A percentile compares a stretch with the other conserved stretches of the same genome.
Evolutionary conservation across 2,329 filamentous ascomycete species (phyloP).

Genomic region (Verticillium nonalfalfae): DNA sequence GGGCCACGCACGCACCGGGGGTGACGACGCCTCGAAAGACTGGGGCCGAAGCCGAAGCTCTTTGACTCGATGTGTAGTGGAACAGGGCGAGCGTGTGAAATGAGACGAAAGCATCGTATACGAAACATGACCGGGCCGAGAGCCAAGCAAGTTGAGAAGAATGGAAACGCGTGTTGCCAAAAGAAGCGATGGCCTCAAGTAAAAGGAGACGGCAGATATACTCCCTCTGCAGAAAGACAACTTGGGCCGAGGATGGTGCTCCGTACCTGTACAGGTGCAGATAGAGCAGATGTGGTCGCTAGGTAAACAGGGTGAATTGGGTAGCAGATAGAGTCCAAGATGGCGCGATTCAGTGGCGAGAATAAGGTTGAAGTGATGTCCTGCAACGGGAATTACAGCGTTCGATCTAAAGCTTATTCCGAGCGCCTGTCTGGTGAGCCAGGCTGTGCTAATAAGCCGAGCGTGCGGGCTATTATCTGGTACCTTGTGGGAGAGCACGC

Average conservation of each 20-base stretch:
- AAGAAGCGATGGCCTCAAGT: not conserved
- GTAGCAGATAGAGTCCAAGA: not conserved
- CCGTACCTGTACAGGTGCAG: not conserved
- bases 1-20: conserved; percentile 1
- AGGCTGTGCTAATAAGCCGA: not conserved
- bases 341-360: not conserved
- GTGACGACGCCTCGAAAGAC: conserved; percentile 1
- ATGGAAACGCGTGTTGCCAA: too few relatives aligned
- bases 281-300: not conserved
- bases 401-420: not conserved
- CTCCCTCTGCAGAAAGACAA: not conserved
- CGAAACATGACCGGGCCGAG: not conserved
- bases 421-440: not conserved
- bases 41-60: not conserved
- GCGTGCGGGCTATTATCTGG: not conserved
- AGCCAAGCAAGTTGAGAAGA: not conserved
- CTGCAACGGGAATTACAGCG: not conserved
- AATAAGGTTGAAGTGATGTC: not conserved
- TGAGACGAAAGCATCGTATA: not conserved
- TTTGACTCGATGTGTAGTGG: not conserved
- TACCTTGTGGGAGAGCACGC: not conserved
- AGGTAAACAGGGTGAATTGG: not conserved
- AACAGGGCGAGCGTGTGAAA: not conserved
- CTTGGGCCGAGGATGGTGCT: not conserved
- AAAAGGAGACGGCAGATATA: not conserved